These are phyloP conservation scores for Acer saccharum DNA, from an alignment of 345 rosid genomes.

Conservation along the genomic window DNA sequence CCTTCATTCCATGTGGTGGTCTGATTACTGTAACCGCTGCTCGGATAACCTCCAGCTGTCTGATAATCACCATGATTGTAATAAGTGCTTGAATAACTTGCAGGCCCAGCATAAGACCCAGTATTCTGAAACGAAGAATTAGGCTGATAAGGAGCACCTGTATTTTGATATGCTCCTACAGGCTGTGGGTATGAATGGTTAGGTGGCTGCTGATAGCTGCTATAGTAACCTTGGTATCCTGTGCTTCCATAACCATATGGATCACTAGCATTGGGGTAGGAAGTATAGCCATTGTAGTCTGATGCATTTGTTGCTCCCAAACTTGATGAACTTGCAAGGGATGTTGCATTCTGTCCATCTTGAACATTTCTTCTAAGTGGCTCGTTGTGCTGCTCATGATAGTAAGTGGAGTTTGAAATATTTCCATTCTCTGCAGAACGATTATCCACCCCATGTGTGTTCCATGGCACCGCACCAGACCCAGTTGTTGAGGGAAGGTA, in stretches of 20 bases:
- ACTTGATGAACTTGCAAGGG: constrained; percentile 61
- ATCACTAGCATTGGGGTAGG: constrained; percentile 66
- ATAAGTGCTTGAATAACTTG: constrained; percentile 96
- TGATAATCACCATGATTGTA: constrained; percentile 99
- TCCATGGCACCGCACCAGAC: constrained; percentile 59
- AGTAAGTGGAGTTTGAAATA: constrained; percentile 47
- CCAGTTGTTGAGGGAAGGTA: constrained; percentile 49
- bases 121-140: constrained; percentile 98
- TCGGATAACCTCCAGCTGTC: constrained; percentile 92
- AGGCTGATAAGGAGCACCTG: constrained; percentile 99
- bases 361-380: constrained; percentile 43
- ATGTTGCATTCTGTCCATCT: constrained; percentile 48
- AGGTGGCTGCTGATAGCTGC: constrained; percentile 77
- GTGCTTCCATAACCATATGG: constrained; percentile 71
- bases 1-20: constrained; percentile 64
- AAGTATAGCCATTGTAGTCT: constrained; percentile 60
- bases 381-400: constrained; percentile 57
- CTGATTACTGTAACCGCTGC: constrained; percentile 70
- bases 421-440: constrained; percentile 56
- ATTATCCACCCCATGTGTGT: constrained; percentile 51
- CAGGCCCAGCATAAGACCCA: constrained; percentile 98
- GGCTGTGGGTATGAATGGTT: constrained; percentile 79
- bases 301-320: constrained; percentile 53
- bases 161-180: constrained; percentile 90
- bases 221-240: constrained; percentile 78